phyloP scores from a whole-genome alignment of 139 green algal genomes.

The Chlorella sp. region DNA sequence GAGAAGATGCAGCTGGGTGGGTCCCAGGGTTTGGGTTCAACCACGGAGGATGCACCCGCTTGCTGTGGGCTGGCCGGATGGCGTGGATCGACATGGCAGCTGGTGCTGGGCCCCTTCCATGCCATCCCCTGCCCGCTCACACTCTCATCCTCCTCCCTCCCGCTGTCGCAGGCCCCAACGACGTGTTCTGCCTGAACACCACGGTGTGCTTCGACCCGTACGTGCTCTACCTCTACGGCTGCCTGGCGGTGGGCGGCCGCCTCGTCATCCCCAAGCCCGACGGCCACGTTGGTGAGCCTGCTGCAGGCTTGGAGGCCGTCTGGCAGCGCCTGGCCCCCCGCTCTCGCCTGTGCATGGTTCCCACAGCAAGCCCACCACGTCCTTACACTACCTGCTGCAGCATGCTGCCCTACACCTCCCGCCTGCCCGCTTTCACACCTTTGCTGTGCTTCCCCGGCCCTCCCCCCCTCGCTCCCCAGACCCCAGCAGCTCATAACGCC shows the following conservation, averaged over 20 bases:
- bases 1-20: constrained; percentile 1
- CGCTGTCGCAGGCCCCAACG: not conserved
- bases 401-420: not conserved
- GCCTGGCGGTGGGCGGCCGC: constrained; percentile 10
- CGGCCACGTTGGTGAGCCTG: constrained; percentile 13
- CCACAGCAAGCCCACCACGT: not conserved
- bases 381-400: too few relatives aligned
- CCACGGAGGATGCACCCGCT: too few relatives aligned
- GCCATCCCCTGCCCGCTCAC: not conserved
- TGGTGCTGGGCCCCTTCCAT: too few relatives aligned
- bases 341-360: not conserved
- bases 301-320: not conserved
- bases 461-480: too few relatives aligned
- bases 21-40: too few relatives aligned
- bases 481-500: too few relatives aligned
- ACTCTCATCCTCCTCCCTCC: too few relatives aligned
- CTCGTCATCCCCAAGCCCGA: constrained; percentile 35
- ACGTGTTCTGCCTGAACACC: constrained; percentile 29
- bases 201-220: constrained; percentile 52
- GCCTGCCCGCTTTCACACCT: not conserved
- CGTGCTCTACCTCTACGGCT: constrained; percentile 15
- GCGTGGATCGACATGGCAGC: too few relatives aligned
- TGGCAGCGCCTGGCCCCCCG: not conserved
- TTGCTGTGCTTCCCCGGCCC: too few relatives aligned
- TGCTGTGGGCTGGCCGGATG: too few relatives aligned